Evolutionary conservation across 1,139 yeast genomes (phyloP).

Genomic region (Suzukiozyma palmioleophila): DNA sequence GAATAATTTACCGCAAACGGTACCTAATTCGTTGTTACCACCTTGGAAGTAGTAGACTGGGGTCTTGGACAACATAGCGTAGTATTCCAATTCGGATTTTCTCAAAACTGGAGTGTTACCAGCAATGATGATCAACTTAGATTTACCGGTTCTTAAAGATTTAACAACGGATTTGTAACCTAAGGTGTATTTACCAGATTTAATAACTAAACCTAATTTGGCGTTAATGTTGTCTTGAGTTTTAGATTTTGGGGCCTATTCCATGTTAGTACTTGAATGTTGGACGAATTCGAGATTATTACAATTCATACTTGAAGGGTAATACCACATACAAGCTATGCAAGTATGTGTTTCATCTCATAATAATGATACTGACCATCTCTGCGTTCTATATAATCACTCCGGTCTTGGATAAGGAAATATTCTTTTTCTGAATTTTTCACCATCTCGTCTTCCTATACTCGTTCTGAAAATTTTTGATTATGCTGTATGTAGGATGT

Average conservation of each 20-base stretch:
- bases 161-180: slow-evolving; percentile 99
- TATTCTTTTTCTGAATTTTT: neutral
- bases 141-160: slow-evolving; percentile 98
- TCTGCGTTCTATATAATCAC: slow-evolving; percentile 77
- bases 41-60: slow-evolving; percentile 98
- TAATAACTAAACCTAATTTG: slow-evolving; percentile 96
- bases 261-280: slow-evolving; percentile 23
- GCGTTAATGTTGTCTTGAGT: slow-evolving; percentile 95
- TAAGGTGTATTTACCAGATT: slow-evolving; percentile 99
- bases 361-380: slow-evolving; percentile 79
- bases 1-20: slow-evolving; percentile 99
- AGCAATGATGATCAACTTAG: slow-evolving; percentile 96
- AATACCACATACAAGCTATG: too few relatives aligned
- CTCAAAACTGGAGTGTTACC: slow-evolving; percentile 99
- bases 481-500: too few relatives aligned
- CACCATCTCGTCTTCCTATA: neutral
- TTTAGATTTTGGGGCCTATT: slow-evolving; percentile 90
- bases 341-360: neutral
- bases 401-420: slow-evolving; percentile 65
- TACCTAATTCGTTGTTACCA: slow-evolving; percentile 99
- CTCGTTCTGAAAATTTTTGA: neutral
- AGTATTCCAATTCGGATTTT: slow-evolving; percentile 99
- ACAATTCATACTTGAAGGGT: too few relatives aligned
- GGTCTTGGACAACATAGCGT: slow-evolving; percentile 99
- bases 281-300: neutral